Evolutionary conservation across 2,329 filamentous ascomycete species (phyloP), one percentile per base, ranked within the genome.

Genomic region (Botrytis deweyae): DNA sequence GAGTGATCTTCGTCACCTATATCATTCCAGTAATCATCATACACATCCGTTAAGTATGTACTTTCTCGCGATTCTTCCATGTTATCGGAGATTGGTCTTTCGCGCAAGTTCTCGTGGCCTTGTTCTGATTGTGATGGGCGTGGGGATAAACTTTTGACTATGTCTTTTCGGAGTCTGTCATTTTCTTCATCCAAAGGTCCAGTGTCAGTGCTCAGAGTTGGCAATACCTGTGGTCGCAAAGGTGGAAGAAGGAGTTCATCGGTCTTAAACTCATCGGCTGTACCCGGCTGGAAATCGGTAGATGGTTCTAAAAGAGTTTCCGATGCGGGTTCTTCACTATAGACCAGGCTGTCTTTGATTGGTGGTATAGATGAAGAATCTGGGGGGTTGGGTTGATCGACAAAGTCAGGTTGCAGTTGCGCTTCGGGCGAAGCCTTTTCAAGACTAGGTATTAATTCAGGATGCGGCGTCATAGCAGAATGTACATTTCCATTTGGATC

Each of bases 91-190:
- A 33, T 52, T 18, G 72, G 18, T 29, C 66, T 62, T 42, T 71
- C 75, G 33, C 42, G 59, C 59, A 71, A 22, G 38, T 58, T 49
- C 4, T 78, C 76, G 25, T 73, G 69, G 20, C 69, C 65, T 22
- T 36, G 69, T 59, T 72, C 73, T 10, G 78, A 65, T 65, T 77
- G 66, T 9, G 82, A 78, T 44, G 82, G 82, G 20, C 84, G 80
- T 0, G 90, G 87, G 72, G 86, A 90, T 3, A 95, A 84, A 61
- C 89, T 92, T 74, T 88, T 89, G 71, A 93, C 89, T 72, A 95
- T 95, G 78, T 95, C 93, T 74, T 93, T 91, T 42, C 90, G 87
- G 65, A 95, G 81, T 73, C 88, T 86, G 76, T 95, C 92, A 78
- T 88, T 94, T 78, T 94, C 92, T 76, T 91, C 88, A 74, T 80